Evolutionary conservation across 805 yeast genomes (phyloP).

Genomic region (Ogataea pignaliae): DNA sequence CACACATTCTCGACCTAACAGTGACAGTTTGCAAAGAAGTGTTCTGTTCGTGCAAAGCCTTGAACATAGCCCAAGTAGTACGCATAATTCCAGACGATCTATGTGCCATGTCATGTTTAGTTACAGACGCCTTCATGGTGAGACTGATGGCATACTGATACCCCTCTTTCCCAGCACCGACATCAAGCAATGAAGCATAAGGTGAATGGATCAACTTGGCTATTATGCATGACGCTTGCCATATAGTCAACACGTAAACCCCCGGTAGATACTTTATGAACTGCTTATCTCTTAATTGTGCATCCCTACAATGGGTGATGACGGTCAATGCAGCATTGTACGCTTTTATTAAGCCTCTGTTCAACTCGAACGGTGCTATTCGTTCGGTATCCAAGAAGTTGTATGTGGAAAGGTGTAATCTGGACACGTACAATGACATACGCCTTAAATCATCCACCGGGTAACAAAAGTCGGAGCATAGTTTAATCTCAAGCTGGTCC

Average conservation of each 20-base stretch:
- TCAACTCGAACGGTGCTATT: constrained; percentile 52
- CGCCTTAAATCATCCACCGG: constrained; percentile 64
- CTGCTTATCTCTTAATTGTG: constrained; percentile 53
- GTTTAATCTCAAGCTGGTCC: constrained; percentile 66
- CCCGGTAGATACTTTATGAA: constrained; percentile 80
- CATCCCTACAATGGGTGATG: constrained; percentile 58
- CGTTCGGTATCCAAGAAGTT: constrained; percentile 65
- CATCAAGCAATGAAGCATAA: constrained; percentile 59
- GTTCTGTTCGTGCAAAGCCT: constrained; percentile 54
- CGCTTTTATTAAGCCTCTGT: constrained; percentile 68
- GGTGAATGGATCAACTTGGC: constrained; percentile 77
- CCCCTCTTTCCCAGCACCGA: constrained; percentile 64
- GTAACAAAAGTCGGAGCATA: constrained; percentile 33
- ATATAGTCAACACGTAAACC: constrained; percentile 71
- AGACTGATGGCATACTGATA: constrained; percentile 63
- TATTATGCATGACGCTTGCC: constrained; percentile 90
- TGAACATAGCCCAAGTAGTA: constrained; percentile 86
- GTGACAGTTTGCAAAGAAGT: constrained; percentile 41
- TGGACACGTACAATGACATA: constrained; percentile 64
- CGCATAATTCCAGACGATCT: constrained; percentile 92
- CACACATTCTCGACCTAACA: constrained; percentile 83
- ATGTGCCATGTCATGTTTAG: constrained; percentile 89
- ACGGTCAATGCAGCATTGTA: constrained; percentile 77
- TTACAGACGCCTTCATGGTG: constrained; percentile 74
- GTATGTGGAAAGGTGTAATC: constrained; percentile 80